A percentile compares a stretch with the other conserved stretches of the same genome.
phyloP scores from a whole-genome alignment of 257 asterid genomes.

The Cordia subcordata region DNA sequence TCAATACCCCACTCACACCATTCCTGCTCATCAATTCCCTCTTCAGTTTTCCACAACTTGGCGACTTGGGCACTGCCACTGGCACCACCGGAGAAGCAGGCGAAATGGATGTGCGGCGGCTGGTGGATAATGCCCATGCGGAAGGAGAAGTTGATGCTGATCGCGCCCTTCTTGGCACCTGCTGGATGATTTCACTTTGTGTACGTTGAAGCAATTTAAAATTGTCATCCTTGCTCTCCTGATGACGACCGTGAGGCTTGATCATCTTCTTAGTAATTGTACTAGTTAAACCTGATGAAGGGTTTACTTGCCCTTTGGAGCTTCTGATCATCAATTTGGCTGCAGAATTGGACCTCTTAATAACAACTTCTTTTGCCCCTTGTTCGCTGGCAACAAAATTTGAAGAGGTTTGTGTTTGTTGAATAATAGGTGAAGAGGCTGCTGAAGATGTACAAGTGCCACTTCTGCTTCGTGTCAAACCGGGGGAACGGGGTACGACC shows the following conservation, averaged over 20 bases:
- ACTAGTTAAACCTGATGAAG: neutral
- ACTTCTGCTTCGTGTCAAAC: slow-evolving; percentile 20
- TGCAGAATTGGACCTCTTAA: neutral
- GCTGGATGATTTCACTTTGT: slow-evolving; percentile 21
- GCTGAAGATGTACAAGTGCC: neutral
- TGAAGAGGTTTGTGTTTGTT: neutral
- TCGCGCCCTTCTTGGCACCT: slow-evolving; percentile 38
- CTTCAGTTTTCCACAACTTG: slow-evolving; percentile 22
- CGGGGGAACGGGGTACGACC: slow-evolving; percentile 13
- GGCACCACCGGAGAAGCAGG: slow-evolving; percentile 14
- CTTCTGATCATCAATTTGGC: neutral
- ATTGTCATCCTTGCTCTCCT: slow-evolving; percentile 21
- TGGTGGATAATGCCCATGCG: slow-evolving; percentile 84
- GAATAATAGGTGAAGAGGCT: neutral
- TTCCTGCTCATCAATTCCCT: slow-evolving; percentile 23
- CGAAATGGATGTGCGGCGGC: slow-evolving; percentile 38
- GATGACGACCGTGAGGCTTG: slow-evolving; percentile 8
- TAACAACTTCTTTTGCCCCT: neutral
- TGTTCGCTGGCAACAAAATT: neutral
- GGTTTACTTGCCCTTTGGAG: neutral
- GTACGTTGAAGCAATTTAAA: slow-evolving; percentile 29
- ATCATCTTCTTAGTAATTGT: slow-evolving; percentile 26
- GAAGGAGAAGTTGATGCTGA: slow-evolving; percentile 61
- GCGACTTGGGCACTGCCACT: slow-evolving; percentile 26
- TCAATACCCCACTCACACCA: slow-evolving; percentile 37